These are phyloP conservation scores for Pseudopyricularia javanii DNA, from an alignment of 2,329 filamentous ascomycete species.

Conservation along the genomic window DNA sequence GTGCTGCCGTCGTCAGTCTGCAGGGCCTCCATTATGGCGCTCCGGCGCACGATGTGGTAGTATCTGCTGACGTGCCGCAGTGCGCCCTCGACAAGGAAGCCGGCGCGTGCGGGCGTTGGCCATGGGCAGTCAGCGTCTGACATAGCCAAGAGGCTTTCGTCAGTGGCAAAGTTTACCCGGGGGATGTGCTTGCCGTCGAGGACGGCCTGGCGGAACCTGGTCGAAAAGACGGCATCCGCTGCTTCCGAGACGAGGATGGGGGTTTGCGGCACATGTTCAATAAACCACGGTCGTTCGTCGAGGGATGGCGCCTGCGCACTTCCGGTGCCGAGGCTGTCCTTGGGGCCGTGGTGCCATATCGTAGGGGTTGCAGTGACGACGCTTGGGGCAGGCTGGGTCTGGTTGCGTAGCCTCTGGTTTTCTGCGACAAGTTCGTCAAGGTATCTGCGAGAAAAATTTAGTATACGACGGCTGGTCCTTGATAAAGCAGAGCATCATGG, in stretches of 20 bases:
- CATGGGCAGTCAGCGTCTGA: background rate
- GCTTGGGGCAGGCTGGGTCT: background rate
- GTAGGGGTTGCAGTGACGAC: background rate
- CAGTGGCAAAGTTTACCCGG: background rate
- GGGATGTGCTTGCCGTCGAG: background rate
- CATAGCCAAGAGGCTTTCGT: conserved; percentile 1
- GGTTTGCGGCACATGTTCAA: background rate
- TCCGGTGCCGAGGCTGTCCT: background rate
- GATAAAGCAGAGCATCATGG: background rate
- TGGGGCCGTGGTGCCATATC: background rate
- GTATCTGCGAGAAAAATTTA: background rate
- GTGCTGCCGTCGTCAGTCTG: background rate
- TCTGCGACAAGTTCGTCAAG: conserved; percentile 1
- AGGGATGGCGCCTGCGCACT: background rate
- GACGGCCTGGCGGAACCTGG: conserved; percentile 1
- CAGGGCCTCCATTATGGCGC: conserved; percentile 2
- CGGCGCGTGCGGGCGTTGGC: background rate
- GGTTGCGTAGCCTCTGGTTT: conserved; percentile 1
- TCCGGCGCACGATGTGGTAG: conserved; percentile 3
- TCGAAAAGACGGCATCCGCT: conserved; percentile 1
- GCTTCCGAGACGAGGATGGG: conserved; percentile 1
- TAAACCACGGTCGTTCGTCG: conserved; percentile 2
- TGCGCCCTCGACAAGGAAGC: conserved; percentile 1
- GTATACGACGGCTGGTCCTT: background rate
- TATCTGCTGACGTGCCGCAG: background rate